Percentiles rank a stretch among this genome's conserved stretches.
phyloP scores from a whole-genome alignment of 164 flowering plant species.

The Nymphaea colorata region DNA sequence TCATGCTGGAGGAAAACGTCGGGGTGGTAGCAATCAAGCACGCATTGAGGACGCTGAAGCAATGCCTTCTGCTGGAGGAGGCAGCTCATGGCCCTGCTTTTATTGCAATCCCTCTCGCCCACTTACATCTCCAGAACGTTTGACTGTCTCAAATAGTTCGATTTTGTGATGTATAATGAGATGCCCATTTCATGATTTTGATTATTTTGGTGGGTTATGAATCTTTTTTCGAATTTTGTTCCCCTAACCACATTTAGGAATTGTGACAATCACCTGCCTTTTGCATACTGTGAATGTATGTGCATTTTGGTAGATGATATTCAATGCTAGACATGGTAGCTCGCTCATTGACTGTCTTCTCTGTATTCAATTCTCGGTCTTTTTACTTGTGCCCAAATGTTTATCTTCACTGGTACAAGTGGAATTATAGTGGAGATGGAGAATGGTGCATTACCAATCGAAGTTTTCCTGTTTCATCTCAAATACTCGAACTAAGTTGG shows the following conservation, averaged over 20 bases:
- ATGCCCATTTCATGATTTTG: not conserved
- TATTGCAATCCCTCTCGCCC: conserved; percentile 57
- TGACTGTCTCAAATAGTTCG: not conserved
- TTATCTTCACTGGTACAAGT: too few species aligned
- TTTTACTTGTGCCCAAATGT: not conserved
- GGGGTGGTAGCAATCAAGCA: conserved; percentile 57
- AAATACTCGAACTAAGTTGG: not conserved
- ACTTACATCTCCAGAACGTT: conserved; percentile 42
- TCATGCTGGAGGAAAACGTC: conserved; percentile 41
- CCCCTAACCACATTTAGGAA: too few species aligned
- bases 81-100: conserved; percentile 87
- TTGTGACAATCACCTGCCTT: too few species aligned
- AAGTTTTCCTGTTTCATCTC: too few species aligned
- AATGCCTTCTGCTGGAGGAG: conserved; percentile 80
- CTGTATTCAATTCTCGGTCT: not conserved
- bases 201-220: not conserved
- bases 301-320: not conserved
- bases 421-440: too few species aligned
- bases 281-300: too few species aligned
- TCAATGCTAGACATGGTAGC: not conserved
- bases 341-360: not conserved
- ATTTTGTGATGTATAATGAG: too few species aligned
- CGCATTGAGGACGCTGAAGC: conserved; percentile 67
- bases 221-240: not conserved
- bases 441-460: too few species aligned